A percentile compares a stretch with the other conserved stretches of the same genome.
Evolutionary conservation across 495 filamentous ascomycete species (phyloP).

Genomic region (Neurospora terricola): DNA sequence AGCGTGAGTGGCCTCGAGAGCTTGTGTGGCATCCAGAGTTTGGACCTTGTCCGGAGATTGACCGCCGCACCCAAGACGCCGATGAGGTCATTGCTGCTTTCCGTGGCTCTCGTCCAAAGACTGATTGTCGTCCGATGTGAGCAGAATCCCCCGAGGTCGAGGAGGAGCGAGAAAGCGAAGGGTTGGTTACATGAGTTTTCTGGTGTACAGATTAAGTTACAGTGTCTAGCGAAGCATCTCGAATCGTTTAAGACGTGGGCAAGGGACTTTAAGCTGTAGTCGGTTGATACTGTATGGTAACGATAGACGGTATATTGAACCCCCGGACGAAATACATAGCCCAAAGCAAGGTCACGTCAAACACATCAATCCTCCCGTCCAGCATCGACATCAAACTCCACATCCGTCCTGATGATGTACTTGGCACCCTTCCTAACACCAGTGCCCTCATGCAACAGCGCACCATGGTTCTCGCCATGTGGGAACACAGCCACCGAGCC

Average conservation of each 20-base stretch:
- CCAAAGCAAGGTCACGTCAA: neutral
- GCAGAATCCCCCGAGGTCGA: neutral
- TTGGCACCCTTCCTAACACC: conserved; percentile 35
- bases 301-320: neutral
- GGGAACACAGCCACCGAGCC: conserved; percentile 37
- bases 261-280: neutral
- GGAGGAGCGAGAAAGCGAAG: neutral
- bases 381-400: conserved; percentile 35
- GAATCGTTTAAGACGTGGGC: neutral
- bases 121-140: neutral
- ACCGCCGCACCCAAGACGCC: neutral
- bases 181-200: neutral
- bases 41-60: neutral
- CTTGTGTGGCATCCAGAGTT: neutral
- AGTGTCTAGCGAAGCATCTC: neutral
- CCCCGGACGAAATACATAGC: neutral
- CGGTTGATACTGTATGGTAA: neutral
- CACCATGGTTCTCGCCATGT: conserved; percentile 34
- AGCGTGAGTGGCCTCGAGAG: neutral
- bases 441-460: conserved; percentile 38
- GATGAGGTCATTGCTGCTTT: neutral
- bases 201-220: neutral
- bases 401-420: conserved; percentile 41
- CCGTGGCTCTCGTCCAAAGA: neutral
- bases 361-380: neutral